Base-by-base conservation (phyloP, 306 rosid species). In the Benincasa hispida region DNA sequence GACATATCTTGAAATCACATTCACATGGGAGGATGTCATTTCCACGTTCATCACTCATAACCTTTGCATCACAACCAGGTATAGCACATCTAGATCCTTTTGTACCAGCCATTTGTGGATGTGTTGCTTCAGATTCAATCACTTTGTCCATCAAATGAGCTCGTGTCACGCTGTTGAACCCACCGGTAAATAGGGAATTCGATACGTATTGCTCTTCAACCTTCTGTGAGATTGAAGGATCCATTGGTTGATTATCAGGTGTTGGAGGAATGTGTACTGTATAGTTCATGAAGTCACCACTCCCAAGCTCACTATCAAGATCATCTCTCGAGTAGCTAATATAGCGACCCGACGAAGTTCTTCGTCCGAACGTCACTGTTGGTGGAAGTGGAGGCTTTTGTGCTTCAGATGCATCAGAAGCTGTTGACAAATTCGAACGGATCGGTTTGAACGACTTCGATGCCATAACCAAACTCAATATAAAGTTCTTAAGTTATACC, bases 61-160 rank as follows among this genome's bases (percentile, higher is more conserved):
- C 97, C 66, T 93, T 93, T 6, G 91, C 88, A 89, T 93, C 98
- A 80, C 98, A 93, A 2, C 98, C 98, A 76, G 87, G 97, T 74
- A 93, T 69, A 35, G 92, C 90, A 80, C 98, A 93, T 1, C 89
- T 86, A 63, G 97, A 91, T 17, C 97, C 98, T 82, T 89, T 93
- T 22, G 90, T 86, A 65, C 98, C 98, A 1, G 98, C 97, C 98
- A 93, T 91, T 87, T 93, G 98, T 10, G 97, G 97, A 84, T 93
- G 98, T 82, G 73, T 90, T 77, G 87, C 85, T 82, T 93, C 96
- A 14, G 98, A 90, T 42, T 93, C 98, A 25, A 72, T 91, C 75
- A 93, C 98, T 80, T 93, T 93, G 82, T 93, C 97, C 98, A 91
- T 93, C 37, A 93, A 87, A 85, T 93, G 98, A 18, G 97, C 97